Evolutionary conservation across 2,329 filamentous ascomycete species (phyloP).

Genomic region (Alternaria atra): DNA sequence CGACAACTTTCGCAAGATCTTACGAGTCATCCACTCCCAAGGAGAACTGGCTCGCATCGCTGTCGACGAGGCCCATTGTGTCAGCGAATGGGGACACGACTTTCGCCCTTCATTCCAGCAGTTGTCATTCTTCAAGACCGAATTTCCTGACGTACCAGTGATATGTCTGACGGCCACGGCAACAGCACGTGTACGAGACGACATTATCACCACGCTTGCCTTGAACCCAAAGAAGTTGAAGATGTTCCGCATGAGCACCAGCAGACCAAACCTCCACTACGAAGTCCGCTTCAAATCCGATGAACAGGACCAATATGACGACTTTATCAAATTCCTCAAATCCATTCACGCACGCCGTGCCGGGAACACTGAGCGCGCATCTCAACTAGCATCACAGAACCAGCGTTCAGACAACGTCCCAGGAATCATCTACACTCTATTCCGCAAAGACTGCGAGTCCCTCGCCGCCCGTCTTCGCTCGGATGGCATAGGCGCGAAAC

Average conservation of each 20-base stretch:
- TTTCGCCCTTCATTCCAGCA: conserved; percentile 93
- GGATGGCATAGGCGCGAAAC: conserved; percentile 76
- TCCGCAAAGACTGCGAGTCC: conserved; percentile 76
- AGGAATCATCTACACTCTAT: conserved; percentile 83
- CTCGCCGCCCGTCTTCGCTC: conserved; percentile 71
- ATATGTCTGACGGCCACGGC: conserved; percentile 94
- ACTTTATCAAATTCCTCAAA: conserved; percentile 80
- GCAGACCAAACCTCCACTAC: conserved; percentile 86
- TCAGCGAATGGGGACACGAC: conserved; percentile 98
- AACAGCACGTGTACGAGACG: conserved; percentile 79
- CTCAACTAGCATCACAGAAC: conserved; percentile 63
- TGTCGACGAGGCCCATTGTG: conserved; percentile 95
- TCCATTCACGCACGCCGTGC: conserved; percentile 74
- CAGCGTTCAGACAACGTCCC: conserved; percentile 70
- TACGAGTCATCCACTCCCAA: conserved; percentile 79
- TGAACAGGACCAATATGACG: conserved; percentile 75
- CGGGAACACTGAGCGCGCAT: conserved; percentile 63
- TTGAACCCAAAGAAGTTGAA: conserved; percentile 71
- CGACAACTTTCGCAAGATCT: conserved; percentile 76
- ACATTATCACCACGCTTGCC: conserved; percentile 79
- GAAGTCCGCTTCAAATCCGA: conserved; percentile 86
- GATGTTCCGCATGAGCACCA: conserved; percentile 83
- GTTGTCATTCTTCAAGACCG: conserved; percentile 83
- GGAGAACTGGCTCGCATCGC: conserved; percentile 86
- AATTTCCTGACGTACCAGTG: conserved; percentile 85